phyloP scores from a whole-genome alignment of 257 asterid genomes.

The Scutellaria barbata region DNA sequence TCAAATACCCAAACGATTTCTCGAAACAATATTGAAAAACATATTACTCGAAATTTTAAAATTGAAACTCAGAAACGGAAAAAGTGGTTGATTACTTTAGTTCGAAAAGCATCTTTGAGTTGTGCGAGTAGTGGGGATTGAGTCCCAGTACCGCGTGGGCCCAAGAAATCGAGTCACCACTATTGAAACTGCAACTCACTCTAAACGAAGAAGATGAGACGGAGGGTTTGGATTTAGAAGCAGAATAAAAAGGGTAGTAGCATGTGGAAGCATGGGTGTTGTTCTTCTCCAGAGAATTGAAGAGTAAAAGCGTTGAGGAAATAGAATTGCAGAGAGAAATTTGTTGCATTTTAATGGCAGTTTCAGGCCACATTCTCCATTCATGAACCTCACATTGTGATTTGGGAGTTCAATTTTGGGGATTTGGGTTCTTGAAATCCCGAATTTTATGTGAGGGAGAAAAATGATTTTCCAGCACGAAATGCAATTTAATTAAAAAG shows the following conservation, averaged over 20 bases:
- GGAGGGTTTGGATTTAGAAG: slow-evolving; percentile 25
- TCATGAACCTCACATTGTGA: too few species aligned
- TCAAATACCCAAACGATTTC: background rate
- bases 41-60: background rate
- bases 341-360: slow-evolving; percentile 43
- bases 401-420: too few species aligned
- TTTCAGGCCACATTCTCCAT: slow-evolving; percentile 25
- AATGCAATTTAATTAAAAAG: too few species aligned
- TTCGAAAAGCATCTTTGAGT: slow-evolving; percentile 85
- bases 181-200: slow-evolving; percentile 40
- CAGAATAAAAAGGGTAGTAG: slow-evolving; percentile 28
- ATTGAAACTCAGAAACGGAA: background rate
- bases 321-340: slow-evolving; percentile 24
- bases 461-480: too few species aligned
- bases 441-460: too few species aligned
- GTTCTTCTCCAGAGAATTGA: slow-evolving; percentile 8
- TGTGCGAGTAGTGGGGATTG: slow-evolving; percentile 63
- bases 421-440: too few species aligned
- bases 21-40: background rate
- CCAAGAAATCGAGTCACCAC: slow-evolving; percentile 42
- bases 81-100: slow-evolving; percentile 50
- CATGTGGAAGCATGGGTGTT: slow-evolving; percentile 21
- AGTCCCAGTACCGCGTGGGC: slow-evolving; percentile 78
- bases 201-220: slow-evolving; percentile 33
- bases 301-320: slow-evolving; percentile 28